Percentiles rank a stretch among this genome's conserved stretches.
phyloP scores from a whole-genome alignment of 2,329 filamentous ascomycete species.

The Tolypocladium inflatum region DNA sequence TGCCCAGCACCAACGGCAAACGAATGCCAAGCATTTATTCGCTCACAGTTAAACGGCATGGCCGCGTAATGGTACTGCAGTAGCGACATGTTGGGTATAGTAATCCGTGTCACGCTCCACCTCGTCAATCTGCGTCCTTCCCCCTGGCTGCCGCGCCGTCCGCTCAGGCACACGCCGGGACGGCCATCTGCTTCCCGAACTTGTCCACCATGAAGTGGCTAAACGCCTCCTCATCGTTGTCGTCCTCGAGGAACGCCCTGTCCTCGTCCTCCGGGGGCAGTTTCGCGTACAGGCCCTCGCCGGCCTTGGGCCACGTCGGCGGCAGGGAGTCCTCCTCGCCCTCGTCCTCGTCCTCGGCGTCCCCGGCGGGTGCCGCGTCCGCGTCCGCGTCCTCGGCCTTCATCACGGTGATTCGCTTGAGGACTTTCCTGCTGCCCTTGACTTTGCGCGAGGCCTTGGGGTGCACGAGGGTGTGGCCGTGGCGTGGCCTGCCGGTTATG shows the following conservation, averaged over 20 bases:
- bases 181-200: constrained; percentile 24
- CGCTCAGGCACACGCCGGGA: constrained; percentile 16
- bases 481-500: constrained; percentile 14
- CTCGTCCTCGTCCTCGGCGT: constrained; percentile 6
- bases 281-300: constrained; percentile 28
- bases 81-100: not conserved
- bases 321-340: constrained; percentile 21
- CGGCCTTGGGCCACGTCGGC: constrained; percentile 29
- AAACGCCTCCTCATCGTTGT: constrained; percentile 32
- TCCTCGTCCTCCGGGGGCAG: constrained; percentile 28
- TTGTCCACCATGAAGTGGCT: constrained; percentile 32
- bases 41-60: not conserved
- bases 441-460: constrained; percentile 18
- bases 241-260: constrained; percentile 23
- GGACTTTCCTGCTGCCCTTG: constrained; percentile 22
- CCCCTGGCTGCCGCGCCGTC: not conserved
- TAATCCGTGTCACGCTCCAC: not conserved
- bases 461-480: constrained; percentile 17
- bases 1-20: not conserved
- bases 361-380: constrained; percentile 12
- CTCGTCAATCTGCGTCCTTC: not conserved
- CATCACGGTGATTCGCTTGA: constrained; percentile 17
- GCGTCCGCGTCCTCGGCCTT: constrained; percentile 16
- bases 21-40: not conserved
- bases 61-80: not conserved